phyloP scores from a whole-genome alignment of 495 filamentous ascomycete genomes.

The Talaromyces ruber region DNA sequence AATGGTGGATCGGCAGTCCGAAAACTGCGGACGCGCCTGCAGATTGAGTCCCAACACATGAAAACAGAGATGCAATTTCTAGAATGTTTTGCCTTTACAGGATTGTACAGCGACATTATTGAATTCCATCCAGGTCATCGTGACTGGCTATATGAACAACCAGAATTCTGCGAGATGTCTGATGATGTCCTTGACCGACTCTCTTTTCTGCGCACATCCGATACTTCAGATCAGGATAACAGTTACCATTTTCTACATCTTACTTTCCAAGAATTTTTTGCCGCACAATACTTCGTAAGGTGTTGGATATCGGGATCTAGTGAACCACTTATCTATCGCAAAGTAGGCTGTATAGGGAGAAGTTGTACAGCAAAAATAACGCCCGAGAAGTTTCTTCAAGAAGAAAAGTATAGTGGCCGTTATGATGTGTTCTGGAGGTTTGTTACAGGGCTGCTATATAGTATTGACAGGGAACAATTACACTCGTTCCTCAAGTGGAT shows the following conservation, averaged over 20 bases:
- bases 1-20: neutral
- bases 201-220: slow-evolving; percentile 17
- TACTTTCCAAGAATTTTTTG: slow-evolving; percentile 16
- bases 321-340: neutral
- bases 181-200: slow-evolving; percentile 9
- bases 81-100: slow-evolving; percentile 1
- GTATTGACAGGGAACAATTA: slow-evolving; percentile 4
- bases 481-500: slow-evolving; percentile 23
- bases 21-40: neutral
- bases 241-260: slow-evolving; percentile 7
- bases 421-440: slow-evolving; percentile 39
- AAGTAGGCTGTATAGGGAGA: neutral
- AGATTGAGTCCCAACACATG: neutral
- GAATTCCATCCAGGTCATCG: neutral
- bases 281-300: slow-evolving; percentile 4
- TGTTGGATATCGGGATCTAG: neutral
- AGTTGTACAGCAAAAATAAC: neutral
- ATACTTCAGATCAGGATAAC: neutral
- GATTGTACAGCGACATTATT: slow-evolving; percentile 1
- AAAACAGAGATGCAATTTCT: neutral
- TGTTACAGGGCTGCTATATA: slow-evolving; percentile 28
- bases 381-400: slow-evolving; percentile 17
- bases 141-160: slow-evolving; percentile 2
- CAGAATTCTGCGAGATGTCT: neutral
- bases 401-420: slow-evolving; percentile 28